These are phyloP conservation scores for Iris pallida DNA, from an alignment of 116 monocot genomes.

Conservation along the genomic window DNA sequence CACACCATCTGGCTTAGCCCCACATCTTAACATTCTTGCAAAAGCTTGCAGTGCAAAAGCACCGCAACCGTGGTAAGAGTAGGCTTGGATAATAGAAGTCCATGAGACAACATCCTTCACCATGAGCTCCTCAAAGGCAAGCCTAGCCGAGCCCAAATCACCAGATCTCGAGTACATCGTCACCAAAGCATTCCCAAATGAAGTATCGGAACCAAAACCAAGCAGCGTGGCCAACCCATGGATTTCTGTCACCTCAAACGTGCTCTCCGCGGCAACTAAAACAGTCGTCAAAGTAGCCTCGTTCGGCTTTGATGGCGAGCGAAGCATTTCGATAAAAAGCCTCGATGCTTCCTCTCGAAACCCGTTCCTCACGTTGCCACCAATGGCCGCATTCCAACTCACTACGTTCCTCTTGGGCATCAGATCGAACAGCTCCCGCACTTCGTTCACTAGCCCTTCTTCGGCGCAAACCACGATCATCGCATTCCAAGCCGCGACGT, in stretches of 20 bases:
- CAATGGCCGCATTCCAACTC: slow-evolving; percentile 41
- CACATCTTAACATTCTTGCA: slow-evolving; percentile 27
- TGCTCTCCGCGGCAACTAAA: slow-evolving; percentile 13
- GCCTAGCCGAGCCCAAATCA: slow-evolving; percentile 22
- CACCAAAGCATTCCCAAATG: slow-evolving; percentile 34
- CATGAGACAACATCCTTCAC: slow-evolving; percentile 36
- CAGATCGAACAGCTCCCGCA: slow-evolving; percentile 22
- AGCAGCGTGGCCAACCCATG: slow-evolving; percentile 22
- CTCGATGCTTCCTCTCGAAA: slow-evolving; percentile 17
- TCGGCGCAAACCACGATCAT: slow-evolving; percentile 34
- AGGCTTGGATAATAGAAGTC: slow-evolving; percentile 40
- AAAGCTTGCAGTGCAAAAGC: slow-evolving; percentile 26
- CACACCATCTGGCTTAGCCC: slow-evolving; percentile 22
- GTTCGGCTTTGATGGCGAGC: slow-evolving; percentile 13
- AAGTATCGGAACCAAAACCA: slow-evolving; percentile 21
- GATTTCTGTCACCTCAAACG: slow-evolving; percentile 12
- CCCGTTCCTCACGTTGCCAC: slow-evolving; percentile 29
- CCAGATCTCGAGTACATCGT: slow-evolving; percentile 39
- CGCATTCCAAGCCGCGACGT: slow-evolving; percentile 48
- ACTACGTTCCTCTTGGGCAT: slow-evolving; percentile 30
- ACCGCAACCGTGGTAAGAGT: slow-evolving; percentile 35
- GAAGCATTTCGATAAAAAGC: slow-evolving; percentile 28
- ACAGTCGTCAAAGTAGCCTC: slow-evolving; percentile 34
- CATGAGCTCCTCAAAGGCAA: slow-evolving; percentile 27
- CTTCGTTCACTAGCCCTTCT: slow-evolving; percentile 19